A percentile compares a stretch with the other conserved stretches of the same genome.
These are phyloP conservation scores for Magnusiomyces starmeri DNA, from an alignment of 1,139 yeast genomes.

Conservation along the genomic window DNA sequence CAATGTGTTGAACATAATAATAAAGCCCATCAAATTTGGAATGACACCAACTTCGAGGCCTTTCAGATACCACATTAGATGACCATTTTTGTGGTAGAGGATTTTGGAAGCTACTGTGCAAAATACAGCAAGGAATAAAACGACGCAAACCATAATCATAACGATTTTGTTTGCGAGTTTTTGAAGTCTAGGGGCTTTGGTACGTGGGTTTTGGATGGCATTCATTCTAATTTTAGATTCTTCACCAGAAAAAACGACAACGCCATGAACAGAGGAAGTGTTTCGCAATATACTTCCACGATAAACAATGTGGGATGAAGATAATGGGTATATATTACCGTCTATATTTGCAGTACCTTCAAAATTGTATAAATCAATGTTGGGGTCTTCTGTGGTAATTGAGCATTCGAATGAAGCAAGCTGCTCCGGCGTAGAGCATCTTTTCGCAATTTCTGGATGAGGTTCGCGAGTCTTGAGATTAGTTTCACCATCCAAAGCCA, in stretches of 20 bases:
- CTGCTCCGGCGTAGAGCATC: constrained; percentile 44
- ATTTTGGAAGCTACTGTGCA: constrained; percentile 75
- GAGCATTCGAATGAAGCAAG: constrained; percentile 46
- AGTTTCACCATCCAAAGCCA: constrained; percentile 97
- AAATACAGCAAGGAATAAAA: constrained; percentile 63
- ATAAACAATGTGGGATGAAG: constrained; percentile 73
- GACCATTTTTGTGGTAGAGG: constrained; percentile 39
- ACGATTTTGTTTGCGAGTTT: constrained; percentile 76
- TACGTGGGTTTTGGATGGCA: constrained; percentile 79
- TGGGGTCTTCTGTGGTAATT: constrained; percentile 77
- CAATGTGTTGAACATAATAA: constrained; percentile 93
- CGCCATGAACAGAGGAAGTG: constrained; percentile 63
- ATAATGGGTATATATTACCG: constrained; percentile 48
- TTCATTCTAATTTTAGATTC: constrained; percentile 95
- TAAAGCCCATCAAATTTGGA: constrained; percentile 88
- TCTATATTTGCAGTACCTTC: constrained; percentile 56
- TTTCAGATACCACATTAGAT: constrained; percentile 60
- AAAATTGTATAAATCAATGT: constrained; percentile 80
- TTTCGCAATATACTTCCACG: constrained; percentile 87
- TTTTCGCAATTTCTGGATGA: constrained; percentile 50
- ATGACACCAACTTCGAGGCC: constrained; percentile 79
- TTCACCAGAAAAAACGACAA: constrained; percentile 89
- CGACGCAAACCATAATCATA: constrained; percentile 78
- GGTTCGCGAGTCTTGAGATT: constrained; percentile 72
- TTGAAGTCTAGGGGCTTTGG: constrained; percentile 90